Evolutionary conservation across 2,329 filamentous ascomycete species (phyloP).

Genomic region (Pyrenophora teres): DNA sequence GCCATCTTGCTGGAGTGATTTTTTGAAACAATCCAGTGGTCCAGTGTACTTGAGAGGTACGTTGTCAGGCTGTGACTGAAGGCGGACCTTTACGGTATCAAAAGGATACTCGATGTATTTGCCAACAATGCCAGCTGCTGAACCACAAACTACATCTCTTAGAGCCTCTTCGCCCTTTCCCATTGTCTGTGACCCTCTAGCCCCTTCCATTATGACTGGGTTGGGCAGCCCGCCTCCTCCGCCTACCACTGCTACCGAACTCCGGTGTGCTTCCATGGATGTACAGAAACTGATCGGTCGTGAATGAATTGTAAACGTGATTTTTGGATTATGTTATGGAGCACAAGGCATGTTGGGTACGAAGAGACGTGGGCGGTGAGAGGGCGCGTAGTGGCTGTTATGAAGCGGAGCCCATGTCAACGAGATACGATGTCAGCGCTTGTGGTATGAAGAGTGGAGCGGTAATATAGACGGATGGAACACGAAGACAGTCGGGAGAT

Average conservation of each 20-base stretch:
- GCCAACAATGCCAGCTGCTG: constrained; percentile 84
- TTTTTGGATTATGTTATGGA: constrained; percentile 22
- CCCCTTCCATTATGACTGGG: constrained; percentile 27
- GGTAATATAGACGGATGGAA: constrained; percentile 20
- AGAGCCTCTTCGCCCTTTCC: constrained; percentile 68
- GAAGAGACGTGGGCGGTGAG: constrained; percentile 38
- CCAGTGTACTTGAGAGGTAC: constrained; percentile 81
- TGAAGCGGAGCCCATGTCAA: constrained; percentile 25
- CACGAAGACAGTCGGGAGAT: constrained; percentile 23
- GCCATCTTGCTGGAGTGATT: constrained; percentile 82
- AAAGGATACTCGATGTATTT: constrained; percentile 99
- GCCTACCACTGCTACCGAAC: constrained; percentile 39
- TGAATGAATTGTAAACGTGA: constrained; percentile 10
- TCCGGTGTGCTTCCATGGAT: constrained; percentile 40
- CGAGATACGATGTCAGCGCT: constrained; percentile 6
- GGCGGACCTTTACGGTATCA: constrained; percentile 95
- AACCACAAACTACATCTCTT: constrained; percentile 88
- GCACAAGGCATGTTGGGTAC: constrained; percentile 25
- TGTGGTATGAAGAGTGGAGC: constrained; percentile 18
- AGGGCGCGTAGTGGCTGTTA: constrained; percentile 33
- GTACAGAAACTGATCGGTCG: constrained; percentile 4
- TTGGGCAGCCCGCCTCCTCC: constrained; percentile 31
- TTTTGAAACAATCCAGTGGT: constrained; percentile 89
- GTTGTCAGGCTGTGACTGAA: constrained; percentile 92
- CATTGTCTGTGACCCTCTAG: constrained; percentile 13